Evolutionary conservation across 768 basidiomycete genomes (phyloP).

Genomic region (Termitomyces sp.): DNA sequence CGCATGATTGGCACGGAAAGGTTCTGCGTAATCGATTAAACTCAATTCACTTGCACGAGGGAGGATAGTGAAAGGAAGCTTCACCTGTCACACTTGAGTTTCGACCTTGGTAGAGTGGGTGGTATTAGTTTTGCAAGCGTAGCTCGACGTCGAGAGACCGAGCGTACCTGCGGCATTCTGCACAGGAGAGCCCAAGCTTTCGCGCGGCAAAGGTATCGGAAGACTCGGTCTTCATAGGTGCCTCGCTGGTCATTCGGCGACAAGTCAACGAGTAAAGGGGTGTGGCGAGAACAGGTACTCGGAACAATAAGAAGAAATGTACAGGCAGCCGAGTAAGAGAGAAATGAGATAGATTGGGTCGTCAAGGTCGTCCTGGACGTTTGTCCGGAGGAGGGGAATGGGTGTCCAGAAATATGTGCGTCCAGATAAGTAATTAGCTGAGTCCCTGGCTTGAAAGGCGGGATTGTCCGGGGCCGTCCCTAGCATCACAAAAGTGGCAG

Average conservation of each 20-base stretch:
- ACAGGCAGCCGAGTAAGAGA: background rate
- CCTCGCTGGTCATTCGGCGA: background rate
- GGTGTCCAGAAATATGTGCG: background rate
- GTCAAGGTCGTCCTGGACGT: background rate
- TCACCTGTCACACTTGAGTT: conserved; percentile 54
- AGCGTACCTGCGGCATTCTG: conserved; percentile 49
- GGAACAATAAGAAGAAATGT: too few relatives aligned
- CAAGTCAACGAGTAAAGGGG: background rate
- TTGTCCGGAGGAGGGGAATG: background rate
- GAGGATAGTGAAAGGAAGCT: background rate
- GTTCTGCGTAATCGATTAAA: conserved; percentile 28
- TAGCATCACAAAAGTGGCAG: background rate
- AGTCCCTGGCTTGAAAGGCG: conserved; percentile 3
- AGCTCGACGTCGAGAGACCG: background rate
- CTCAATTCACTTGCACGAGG: background rate
- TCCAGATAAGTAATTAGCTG: background rate
- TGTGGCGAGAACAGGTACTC: background rate
- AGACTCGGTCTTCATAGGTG: conserved; percentile 10
- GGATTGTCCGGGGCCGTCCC: conserved; percentile 10
- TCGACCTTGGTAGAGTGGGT: conserved; percentile 35
- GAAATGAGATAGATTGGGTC: background rate
- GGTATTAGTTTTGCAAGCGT: conserved; percentile 1
- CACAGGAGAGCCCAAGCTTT: conserved; percentile 47
- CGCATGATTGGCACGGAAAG: conserved; percentile 56
- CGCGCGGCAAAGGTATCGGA: conserved; percentile 23